Conservation (phyloP, 192 early-diverging fungal genomes). For the Obelidium mucronatum region DNA sequence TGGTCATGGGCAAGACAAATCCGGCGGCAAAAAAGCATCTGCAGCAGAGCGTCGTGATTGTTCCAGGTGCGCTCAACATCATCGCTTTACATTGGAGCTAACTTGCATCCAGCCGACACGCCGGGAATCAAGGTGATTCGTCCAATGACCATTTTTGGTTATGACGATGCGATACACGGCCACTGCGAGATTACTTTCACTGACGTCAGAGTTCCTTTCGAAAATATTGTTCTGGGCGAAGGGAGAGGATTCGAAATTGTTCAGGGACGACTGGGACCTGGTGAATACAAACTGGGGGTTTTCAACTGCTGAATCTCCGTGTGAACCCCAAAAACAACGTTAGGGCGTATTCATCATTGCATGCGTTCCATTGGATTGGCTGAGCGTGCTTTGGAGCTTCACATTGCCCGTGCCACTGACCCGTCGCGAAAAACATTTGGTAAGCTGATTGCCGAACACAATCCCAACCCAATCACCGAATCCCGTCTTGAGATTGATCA, state of each 20-base stretch:
- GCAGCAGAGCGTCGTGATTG: slow-evolving; percentile 91
- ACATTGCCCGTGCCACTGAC: slow-evolving; percentile 82
- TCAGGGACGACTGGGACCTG: slow-evolving; percentile 95
- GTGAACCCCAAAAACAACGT: no score
- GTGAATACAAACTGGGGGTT: no score
- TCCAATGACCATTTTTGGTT: slow-evolving; percentile 89
- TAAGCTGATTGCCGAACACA: slow-evolving; percentile 82
- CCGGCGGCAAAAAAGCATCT: slow-evolving; percentile 71
- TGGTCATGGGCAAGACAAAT: slow-evolving; percentile 92
- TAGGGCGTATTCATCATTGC: slow-evolving; percentile 97
- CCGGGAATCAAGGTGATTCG: slow-evolving; percentile 85
- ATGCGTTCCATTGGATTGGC: slow-evolving; percentile 95
- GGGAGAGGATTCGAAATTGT: slow-evolving; percentile 99
- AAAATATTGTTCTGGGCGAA: slow-evolving; percentile 91
- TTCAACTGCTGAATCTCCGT: slow-evolving; percentile 1
- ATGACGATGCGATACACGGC: slow-evolving; percentile 96
- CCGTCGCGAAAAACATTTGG: slow-evolving; percentile 87
- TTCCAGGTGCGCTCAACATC: slow-evolving; percentile 60
- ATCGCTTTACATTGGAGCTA: not conserved
- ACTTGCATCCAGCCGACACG: slow-evolving; percentile 58
- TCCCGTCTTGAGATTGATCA: slow-evolving; percentile 93
- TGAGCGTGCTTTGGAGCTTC: slow-evolving; percentile 88
- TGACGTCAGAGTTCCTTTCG: slow-evolving; percentile 83
- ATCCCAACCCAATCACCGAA: slow-evolving; percentile 84
- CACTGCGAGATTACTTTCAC: slow-evolving; percentile 95